These are phyloP conservation scores for Penstemon newberryi DNA, from an alignment of 257 asterid species.

Conservation along the genomic window DNA sequence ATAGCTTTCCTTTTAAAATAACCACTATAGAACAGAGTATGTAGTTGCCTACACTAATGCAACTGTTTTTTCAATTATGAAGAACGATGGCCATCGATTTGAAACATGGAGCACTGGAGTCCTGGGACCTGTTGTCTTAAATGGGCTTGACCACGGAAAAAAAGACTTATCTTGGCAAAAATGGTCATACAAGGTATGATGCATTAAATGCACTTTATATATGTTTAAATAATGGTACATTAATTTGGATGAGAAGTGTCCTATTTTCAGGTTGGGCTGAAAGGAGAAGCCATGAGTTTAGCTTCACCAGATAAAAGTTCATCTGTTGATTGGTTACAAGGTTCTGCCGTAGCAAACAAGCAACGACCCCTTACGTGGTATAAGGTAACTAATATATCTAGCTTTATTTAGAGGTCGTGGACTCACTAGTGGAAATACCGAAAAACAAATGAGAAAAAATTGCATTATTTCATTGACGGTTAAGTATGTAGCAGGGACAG, in stretches of 20 bases:
- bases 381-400: slow-evolving; percentile 51
- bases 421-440: not conserved
- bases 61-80: slow-evolving; percentile 19
- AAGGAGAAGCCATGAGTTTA: slow-evolving; percentile 79
- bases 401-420: not conserved
- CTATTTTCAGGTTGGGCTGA: slow-evolving; percentile 65
- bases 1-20: not conserved
- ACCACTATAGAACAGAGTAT: not conserved
- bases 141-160: slow-evolving; percentile 66
- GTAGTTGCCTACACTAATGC: not conserved
- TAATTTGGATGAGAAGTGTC: not conserved
- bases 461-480: not conserved
- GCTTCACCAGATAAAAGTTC: slow-evolving; percentile 55
- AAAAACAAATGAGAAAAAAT: not conserved
- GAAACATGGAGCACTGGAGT: slow-evolving; percentile 78
- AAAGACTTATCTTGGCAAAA: slow-evolving; percentile 75
- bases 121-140: slow-evolving; percentile 74
- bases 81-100: slow-evolving; percentile 76
- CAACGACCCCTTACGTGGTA: slow-evolving; percentile 87
- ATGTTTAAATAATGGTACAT: slow-evolving; percentile 12
- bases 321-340: slow-evolving; percentile 61
- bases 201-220: slow-evolving; percentile 1
- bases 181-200: slow-evolving; percentile 89
- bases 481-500: too few relatives aligned
- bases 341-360: slow-evolving; percentile 40